A percentile compares a stretch with the other conserved stretches of the same genome.
Conservation (phyloP, 2,329 filamentous ascomycete genomes). For the Dothiorella sarmentorum region DNA sequence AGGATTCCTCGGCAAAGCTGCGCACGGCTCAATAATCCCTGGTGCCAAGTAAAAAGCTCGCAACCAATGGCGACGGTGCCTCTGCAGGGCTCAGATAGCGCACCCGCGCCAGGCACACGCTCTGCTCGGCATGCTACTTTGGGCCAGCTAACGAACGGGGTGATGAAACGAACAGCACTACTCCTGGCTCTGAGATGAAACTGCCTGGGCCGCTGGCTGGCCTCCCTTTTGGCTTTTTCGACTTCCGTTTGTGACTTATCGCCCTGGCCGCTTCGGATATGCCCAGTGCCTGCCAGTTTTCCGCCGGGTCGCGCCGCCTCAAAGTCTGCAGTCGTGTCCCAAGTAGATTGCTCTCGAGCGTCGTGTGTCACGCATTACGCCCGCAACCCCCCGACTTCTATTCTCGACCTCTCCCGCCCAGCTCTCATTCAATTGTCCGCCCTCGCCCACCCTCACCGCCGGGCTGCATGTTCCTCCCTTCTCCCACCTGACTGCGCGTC, state of each 20-base stretch:
- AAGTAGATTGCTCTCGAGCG: constrained; percentile 15
- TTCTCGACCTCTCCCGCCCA: neutral
- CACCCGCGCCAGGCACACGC: neutral
- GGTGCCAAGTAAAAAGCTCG: too few relatives aligned
- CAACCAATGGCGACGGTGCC: too few relatives aligned
- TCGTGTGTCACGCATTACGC: constrained; percentile 4
- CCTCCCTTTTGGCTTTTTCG: constrained; percentile 10
- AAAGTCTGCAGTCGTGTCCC: constrained; percentile 13
- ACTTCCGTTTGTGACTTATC: neutral
- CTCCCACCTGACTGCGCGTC: constrained; percentile 7
- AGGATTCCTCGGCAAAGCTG: too few relatives aligned
- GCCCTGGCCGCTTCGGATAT: neutral
- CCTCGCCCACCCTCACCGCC: neutral
- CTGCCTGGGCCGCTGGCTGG: neutral
- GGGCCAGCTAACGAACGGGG: neutral
- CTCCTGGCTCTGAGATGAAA: constrained; percentile 10
- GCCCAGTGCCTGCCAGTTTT: constrained; percentile 1
- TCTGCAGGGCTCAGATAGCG: too few relatives aligned
- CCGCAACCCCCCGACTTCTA: constrained; percentile 5
- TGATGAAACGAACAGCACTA: constrained; percentile 2
- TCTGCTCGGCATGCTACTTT: neutral
- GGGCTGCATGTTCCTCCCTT: constrained; percentile 2
- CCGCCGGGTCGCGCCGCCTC: constrained; percentile 11
- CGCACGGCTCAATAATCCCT: too few relatives aligned
- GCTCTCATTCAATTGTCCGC: neutral